Evolutionary conservation across 768 basidiomycete species (phyloP).

Genomic region (Plicaturopsis crispa): DNA sequence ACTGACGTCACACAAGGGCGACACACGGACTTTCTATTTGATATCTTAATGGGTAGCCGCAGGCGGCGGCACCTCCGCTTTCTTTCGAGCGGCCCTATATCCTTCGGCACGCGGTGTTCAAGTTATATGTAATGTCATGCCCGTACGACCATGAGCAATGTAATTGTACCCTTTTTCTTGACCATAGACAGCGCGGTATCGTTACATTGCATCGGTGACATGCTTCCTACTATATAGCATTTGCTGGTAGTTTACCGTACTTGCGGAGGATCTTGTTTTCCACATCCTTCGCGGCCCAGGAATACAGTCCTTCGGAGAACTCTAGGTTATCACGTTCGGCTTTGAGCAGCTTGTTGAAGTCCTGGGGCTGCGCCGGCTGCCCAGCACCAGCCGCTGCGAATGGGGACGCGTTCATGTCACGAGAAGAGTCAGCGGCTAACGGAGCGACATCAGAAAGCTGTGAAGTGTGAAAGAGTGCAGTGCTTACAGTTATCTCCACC

Average conservation of each 20-base stretch:
- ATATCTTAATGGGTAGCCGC: too few relatives aligned
- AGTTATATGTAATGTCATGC: too few relatives aligned
- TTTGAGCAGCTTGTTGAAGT: conserved; percentile 85
- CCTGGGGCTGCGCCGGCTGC: conserved; percentile 59
- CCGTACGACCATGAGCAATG: too few relatives aligned
- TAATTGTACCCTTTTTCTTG: conserved; percentile 2
- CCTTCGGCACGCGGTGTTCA: too few relatives aligned
- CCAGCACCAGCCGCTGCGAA: conserved; percentile 47
- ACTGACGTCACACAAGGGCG: too few relatives aligned
- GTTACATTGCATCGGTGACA: background rate
- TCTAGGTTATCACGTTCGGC: conserved; percentile 90
- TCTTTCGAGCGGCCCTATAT: too few relatives aligned
- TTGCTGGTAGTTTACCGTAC: conserved; percentile 54
- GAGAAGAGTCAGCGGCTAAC: conserved; percentile 72
- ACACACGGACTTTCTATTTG: too few relatives aligned
- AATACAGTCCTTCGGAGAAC: conserved; percentile 80
- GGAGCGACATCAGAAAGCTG: conserved; percentile 7
- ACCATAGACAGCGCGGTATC: background rate
- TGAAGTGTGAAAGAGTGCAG: conserved; percentile 2
- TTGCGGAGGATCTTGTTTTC: conserved; percentile 72
- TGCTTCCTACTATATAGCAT: background rate
- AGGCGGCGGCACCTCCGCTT: too few relatives aligned
- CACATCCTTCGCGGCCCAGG: conserved; percentile 76
- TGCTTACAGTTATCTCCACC: conserved; percentile 81
- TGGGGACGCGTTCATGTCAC: conserved; percentile 64